phyloP scores from a whole-genome alignment of 768 basidiomycete genomes.

The Boletus insuetus region DNA sequence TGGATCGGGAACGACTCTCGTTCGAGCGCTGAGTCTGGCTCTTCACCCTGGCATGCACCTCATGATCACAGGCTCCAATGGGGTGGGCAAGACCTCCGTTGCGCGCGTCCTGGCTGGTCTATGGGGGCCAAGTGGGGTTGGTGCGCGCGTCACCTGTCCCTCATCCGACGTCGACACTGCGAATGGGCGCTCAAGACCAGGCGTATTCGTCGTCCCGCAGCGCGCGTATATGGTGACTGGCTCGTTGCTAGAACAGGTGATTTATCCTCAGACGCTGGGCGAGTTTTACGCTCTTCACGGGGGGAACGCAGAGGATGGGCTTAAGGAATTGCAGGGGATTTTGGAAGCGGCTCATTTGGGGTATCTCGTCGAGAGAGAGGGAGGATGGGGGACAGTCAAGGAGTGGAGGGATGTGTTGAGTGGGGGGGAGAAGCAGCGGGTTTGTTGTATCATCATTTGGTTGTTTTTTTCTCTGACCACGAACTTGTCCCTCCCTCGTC shows the following conservation, averaged over 20 bases:
- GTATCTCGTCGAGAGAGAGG: slow-evolving; percentile 84
- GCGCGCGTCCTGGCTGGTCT: slow-evolving; percentile 87
- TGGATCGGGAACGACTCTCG: slow-evolving; percentile 44
- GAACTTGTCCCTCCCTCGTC: background rate
- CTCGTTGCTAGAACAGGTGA: slow-evolving; percentile 86
- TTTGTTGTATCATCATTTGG: slow-evolving; percentile 21
- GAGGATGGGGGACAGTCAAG: slow-evolving; percentile 85
- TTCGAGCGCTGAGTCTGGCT: slow-evolving; percentile 63
- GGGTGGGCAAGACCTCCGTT: slow-evolving; percentile 88
- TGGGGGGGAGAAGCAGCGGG: slow-evolving; percentile 95
- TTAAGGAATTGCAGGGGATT: slow-evolving; percentile 71
- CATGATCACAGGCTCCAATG: slow-evolving; percentile 92
- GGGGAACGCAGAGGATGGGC: slow-evolving; percentile 46
- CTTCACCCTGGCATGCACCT: slow-evolving; percentile 77
- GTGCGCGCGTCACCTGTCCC: slow-evolving; percentile 34
- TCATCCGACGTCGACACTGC: slow-evolving; percentile 21
- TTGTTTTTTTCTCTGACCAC: background rate
- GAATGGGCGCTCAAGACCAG: slow-evolving; percentile 36
- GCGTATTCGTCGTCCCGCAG: slow-evolving; percentile 88
- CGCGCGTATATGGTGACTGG: slow-evolving; percentile 90
- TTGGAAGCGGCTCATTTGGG: slow-evolving; percentile 78
- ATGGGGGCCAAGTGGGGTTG: slow-evolving; percentile 64
- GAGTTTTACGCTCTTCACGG: slow-evolving; percentile 65
- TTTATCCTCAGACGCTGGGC: slow-evolving; percentile 74
- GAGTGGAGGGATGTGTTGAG: slow-evolving; percentile 97